Evolutionary conservation across 1,139 yeast genomes (phyloP), one percentile per base, ranked within the genome.

Genomic region (Geotrichum phurueaensis): DNA sequence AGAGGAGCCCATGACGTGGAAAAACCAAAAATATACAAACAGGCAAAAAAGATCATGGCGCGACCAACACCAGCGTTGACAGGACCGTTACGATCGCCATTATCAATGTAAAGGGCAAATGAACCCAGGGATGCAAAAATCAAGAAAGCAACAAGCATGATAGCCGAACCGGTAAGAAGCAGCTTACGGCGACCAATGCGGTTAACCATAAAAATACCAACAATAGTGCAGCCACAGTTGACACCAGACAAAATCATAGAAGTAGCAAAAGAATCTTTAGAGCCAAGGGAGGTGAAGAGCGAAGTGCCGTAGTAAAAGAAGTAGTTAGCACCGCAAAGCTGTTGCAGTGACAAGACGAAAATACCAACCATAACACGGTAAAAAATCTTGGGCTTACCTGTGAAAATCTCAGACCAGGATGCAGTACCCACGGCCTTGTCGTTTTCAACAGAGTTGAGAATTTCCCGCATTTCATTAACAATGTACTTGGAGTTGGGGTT

Each of bases 1-100:
- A 86, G 83, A 69, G 96, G 94, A 64, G 92, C 96, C 96, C 96
- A 89, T 7, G 96, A 85, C 49, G 87, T 81, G 47, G 96, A 94
- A 72, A 89, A 89, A 78, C 83, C 85, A 81, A 87, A 86, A 65
- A 90, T 87, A 77, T 84, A 90, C 64, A 87, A 72, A 74, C 94
- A 87, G 36, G 92, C 84, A 68, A 89, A 82, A 69, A 87, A 85
- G 72, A 89, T 86, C 89, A 84, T 81, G 63, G 86, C 89, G 73
- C 84, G 78, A 73, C 94, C 94, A 59, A 87, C 84, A 63, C 86
- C 77, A 1, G 50, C 7, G 22, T 51, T 54, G 2, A 33, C 54
- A 12, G 31, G 36, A 20, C 52, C 57, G 20, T 45, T 23, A 3
- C 51, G 36, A 20, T 31, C n/a, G n/a, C 48, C 36, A 13, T 36